phyloP scores from a whole-genome alignment of 2,329 filamentous ascomycete species.

The Alternaria arborescens region DNA sequence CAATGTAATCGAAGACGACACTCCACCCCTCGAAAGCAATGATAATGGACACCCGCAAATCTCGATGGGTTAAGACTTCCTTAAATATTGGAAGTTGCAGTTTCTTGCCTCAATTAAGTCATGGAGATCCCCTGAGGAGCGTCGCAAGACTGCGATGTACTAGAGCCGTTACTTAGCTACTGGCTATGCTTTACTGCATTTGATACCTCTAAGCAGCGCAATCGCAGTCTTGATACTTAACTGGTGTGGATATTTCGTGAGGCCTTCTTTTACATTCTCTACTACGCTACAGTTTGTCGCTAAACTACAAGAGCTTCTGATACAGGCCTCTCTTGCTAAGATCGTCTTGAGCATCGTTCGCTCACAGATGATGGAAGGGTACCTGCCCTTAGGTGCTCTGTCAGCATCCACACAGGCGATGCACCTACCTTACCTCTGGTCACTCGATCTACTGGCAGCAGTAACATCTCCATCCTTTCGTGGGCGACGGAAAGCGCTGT shows the following conservation, averaged over 20 bases:
- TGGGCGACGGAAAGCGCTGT: background rate
- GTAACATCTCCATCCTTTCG: background rate
- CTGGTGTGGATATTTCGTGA: slow-evolving; percentile 11
- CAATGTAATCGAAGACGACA: background rate
- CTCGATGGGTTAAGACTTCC: background rate
- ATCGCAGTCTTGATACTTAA: slow-evolving; percentile 10
- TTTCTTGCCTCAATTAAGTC: background rate
- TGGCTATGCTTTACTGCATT: slow-evolving; percentile 13
- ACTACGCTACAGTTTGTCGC: slow-evolving; percentile 26
- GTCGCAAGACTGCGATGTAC: slow-evolving; percentile 20
- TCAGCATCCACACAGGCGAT: slow-evolving; percentile 13
- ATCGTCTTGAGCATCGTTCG: slow-evolving; percentile 17
- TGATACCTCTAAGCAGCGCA: slow-evolving; percentile 15
- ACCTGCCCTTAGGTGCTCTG: slow-evolving; percentile 20
- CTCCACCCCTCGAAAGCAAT: background rate
- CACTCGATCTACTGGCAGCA: slow-evolving; percentile 18
- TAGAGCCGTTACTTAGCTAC: slow-evolving; percentile 11
- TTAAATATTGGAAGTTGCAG: background rate
- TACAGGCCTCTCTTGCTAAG: slow-evolving; percentile 24
- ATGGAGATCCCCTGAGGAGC: background rate
- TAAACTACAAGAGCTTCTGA: slow-evolving; percentile 29
- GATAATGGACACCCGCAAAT: background rate
- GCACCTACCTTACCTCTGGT: slow-evolving; percentile 30
- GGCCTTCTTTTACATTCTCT: background rate
- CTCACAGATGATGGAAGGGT: background rate